phyloP scores from a whole-genome alignment of 169 alveolate species.

The Besnoitia besnoiti region DNA sequence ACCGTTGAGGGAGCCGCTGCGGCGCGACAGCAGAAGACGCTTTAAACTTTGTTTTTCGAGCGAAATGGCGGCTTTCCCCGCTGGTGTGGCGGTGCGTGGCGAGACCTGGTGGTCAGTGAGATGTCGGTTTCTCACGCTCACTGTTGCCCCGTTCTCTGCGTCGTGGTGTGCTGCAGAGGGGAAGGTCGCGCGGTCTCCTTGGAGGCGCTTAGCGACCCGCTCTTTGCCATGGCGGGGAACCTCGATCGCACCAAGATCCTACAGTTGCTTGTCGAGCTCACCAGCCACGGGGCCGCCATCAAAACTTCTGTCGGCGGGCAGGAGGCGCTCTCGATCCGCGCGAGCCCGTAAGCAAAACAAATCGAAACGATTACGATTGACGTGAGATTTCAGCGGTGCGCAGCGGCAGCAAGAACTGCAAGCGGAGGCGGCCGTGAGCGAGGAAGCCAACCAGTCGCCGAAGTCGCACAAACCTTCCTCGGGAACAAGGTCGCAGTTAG shows the following conservation, averaged over 20 bases:
- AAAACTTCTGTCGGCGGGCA: slow-evolving; percentile 40
- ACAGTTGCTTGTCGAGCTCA: slow-evolving; percentile 65
- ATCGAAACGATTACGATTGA: too few relatives aligned
- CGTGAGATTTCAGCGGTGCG: neutral
- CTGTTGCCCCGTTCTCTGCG: too few relatives aligned
- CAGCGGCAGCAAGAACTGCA: neutral
- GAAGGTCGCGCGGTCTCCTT: slow-evolving; percentile 27
- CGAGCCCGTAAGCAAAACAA: slow-evolving; percentile 45
- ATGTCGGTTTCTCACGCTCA: too few relatives aligned
- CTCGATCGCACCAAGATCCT: slow-evolving; percentile 22
- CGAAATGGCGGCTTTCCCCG: neutral
- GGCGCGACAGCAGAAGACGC: too few relatives aligned
- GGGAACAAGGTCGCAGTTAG: neutral
- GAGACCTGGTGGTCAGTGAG: too few relatives aligned
- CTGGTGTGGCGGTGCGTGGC: neutral
- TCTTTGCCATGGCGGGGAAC: slow-evolving; percentile 29
- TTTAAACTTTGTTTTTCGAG: neutral
- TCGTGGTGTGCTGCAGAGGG: too few relatives aligned
- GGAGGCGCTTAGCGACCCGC: slow-evolving; percentile 23
- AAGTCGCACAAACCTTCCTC: neutral
- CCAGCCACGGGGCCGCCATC: slow-evolving; percentile 69
- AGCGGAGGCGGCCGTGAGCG: neutral
- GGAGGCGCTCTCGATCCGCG: slow-evolving; percentile 61
- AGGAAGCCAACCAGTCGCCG: neutral
- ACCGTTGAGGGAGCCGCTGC: too few relatives aligned